Percentiles rank a stretch among this genome's conserved stretches.
These are phyloP conservation scores for Kentomonas sorsogonicus DNA, from an alignment of 208 protist genomes.

Conservation along the genomic window DNA sequence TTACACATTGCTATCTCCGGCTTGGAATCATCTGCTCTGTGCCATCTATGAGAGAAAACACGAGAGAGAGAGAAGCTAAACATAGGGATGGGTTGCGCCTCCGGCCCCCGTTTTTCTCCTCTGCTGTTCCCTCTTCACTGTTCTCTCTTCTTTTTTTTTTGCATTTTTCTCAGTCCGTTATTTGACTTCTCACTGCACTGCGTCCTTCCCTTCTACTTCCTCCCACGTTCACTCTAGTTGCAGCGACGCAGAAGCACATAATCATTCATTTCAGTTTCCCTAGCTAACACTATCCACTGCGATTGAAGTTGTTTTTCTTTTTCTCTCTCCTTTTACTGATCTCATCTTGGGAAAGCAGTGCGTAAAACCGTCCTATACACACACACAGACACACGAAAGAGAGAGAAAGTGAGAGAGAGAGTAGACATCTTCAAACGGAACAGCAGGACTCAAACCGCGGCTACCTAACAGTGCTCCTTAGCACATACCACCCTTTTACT, in stretches of 20 bases:
- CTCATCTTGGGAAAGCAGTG: neutral
- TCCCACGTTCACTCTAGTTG: neutral
- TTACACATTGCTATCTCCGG: too few relatives aligned
- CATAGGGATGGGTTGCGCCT: neutral
- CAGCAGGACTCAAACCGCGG: too few relatives aligned
- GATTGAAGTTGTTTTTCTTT: slow-evolving; percentile 12
- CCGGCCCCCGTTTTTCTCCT: slow-evolving; percentile 2
- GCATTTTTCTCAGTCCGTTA: slow-evolving; percentile 1
- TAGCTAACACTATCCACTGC: neutral
- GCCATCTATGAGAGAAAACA: too few relatives aligned
- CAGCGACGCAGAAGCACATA: too few relatives aligned
- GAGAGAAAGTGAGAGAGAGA: too few relatives aligned
- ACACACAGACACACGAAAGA: slow-evolving; percentile 6
- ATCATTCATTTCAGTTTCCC: neutral
- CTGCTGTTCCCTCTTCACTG: neutral
- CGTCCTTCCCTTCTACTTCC: neutral
- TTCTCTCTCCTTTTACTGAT: slow-evolving; percentile 13
- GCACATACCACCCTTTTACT: too few relatives aligned
- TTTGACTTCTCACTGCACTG: neutral
- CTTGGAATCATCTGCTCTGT: too few relatives aligned
- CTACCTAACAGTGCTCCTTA: too few relatives aligned
- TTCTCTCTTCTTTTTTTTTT: slow-evolving; percentile 15
- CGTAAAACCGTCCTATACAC: slow-evolving; percentile 4
- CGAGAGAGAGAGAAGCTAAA: too few relatives aligned
- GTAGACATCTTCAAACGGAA: too few relatives aligned